Evolutionary conservation across 345 rosid species (phyloP), one percentile per base, ranked within the genome.

Genomic region (Schrenkiella parvula): DNA sequence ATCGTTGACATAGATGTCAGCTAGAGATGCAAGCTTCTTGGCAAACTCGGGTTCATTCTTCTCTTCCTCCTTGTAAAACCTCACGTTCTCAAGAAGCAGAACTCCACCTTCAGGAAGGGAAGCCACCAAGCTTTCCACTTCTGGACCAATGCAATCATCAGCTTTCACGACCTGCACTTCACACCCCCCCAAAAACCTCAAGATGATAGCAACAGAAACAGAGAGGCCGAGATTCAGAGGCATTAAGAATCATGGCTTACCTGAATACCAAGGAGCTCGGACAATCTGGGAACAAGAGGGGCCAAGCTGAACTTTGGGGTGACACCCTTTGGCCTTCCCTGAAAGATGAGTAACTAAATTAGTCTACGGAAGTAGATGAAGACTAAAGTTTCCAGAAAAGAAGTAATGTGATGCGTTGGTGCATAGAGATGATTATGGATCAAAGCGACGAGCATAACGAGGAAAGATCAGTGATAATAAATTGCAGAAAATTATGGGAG

Each of bases 261-360:
- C 32, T 90, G 82, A 5, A 87, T 69, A 38, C 90, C 98, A 68
- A 92, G 96, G 56, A 88, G 93, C 79, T 90, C 93, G 55, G 96
- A 89, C 19, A 92, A 74, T 66, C 98, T 87, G 6, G 93, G 96
- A 44, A 87, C 96, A 59, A 92, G 91, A 80, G 98, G 98, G 84
- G 89, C 83, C 87, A 92, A 85, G 74, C 98, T 92, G 82, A 85
- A 92, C 76, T 92, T 92, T 15, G 98, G 95, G 8, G 95, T 90
- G 18, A 88, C 93, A 75, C 98, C 98, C 85, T 92, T 92, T 13
- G 98, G 98, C 23, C 98, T 90, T 41, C 98, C 98, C 97, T 91
- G 88, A 35, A 81, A 82, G 38, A 29, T 29, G 32, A 4, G 8
- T 29, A 29, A 4, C 1, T 29, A 29, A 29, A 5, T 29, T 4